A percentile compares a stretch with the other conserved stretches of the same genome.
Conservation (phyloP, 805 yeast species). For the Candida insectalens region DNA sequence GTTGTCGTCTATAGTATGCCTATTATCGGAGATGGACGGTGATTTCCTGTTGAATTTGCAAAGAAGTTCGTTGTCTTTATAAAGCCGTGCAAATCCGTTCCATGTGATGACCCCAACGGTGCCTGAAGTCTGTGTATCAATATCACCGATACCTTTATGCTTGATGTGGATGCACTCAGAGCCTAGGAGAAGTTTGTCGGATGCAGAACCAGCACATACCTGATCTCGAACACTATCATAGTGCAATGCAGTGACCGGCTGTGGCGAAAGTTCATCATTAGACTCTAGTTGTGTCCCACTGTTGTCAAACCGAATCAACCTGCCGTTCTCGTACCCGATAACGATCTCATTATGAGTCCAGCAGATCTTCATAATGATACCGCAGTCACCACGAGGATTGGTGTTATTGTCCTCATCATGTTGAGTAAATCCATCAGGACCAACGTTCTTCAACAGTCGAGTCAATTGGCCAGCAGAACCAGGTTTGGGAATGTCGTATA, state of each 20-base stretch:
- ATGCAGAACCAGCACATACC: slow-evolving; percentile 38
- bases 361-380: slow-evolving; percentile 55
- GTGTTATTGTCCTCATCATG: neutral
- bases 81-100: slow-evolving; percentile 37
- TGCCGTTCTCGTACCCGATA: slow-evolving; percentile 71
- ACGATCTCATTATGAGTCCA: slow-evolving; percentile 28
- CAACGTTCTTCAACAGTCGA: slow-evolving; percentile 1
- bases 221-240: slow-evolving; percentile 16
- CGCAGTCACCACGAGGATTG: slow-evolving; percentile 28
- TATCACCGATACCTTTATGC: slow-evolving; percentile 29
- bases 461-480: slow-evolving; percentile 7
- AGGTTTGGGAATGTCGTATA: slow-evolving; percentile 32
- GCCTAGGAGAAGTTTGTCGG: slow-evolving; percentile 21
- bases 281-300: too few relatives aligned
- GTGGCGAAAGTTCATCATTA: slow-evolving; percentile 49
- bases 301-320: too few relatives aligned
- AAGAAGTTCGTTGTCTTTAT: slow-evolving; percentile 13
- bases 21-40: slow-evolving; percentile 16
- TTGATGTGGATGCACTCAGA: slow-evolving; percentile 12
- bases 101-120: slow-evolving; percentile 35
- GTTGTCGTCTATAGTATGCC: slow-evolving; percentile 3
- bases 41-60: slow-evolving; percentile 17
- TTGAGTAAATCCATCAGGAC: neutral
- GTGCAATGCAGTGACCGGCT: slow-evolving; percentile 41
- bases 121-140: slow-evolving; percentile 15